phyloP scores from a whole-genome alignment of 129 eudicot species.

The Pulicaria dysenterica region DNA sequence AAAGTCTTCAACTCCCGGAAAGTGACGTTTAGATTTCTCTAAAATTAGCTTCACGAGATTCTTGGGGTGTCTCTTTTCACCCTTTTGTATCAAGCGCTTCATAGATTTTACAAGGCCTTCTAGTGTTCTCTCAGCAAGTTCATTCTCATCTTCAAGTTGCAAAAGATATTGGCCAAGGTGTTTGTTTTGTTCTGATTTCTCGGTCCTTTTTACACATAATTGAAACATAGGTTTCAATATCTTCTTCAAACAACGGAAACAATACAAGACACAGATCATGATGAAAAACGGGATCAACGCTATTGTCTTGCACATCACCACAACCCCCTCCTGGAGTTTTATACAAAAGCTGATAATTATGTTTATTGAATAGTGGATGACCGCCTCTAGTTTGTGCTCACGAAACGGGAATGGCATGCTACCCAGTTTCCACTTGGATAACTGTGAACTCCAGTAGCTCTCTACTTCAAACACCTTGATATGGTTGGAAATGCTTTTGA shows the following conservation, averaged over 20 bases:
- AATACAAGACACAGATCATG: neutral
- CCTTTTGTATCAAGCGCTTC: conserved; percentile 31
- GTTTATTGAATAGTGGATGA: neutral
- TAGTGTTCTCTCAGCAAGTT: conserved; percentile 13
- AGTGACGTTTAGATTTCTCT: neutral
- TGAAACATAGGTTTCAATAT: too few species aligned
- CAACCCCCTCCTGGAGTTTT: conserved; percentile 11
- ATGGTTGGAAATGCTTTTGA: neutral
- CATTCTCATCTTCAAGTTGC: conserved; percentile 37
- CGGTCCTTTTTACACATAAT: too few species aligned
- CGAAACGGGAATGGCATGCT: neutral
- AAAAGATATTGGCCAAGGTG: conserved; percentile 10
- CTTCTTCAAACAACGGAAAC: neutral
- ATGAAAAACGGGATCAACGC: neutral
- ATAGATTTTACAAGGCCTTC: conserved; percentile 5
- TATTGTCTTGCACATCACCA: conserved; percentile 13
- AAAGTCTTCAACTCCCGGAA: conserved; percentile 31
- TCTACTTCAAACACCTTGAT: conserved; percentile 11
- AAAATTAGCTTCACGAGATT: conserved; percentile 25
- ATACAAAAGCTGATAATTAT: conserved; percentile 3
- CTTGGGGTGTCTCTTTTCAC: conserved; percentile 20
- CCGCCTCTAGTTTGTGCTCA: neutral
- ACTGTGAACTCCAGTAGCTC: conserved; percentile 18
- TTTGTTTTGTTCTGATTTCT: too few species aligned
- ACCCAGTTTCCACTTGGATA: conserved; percentile 17